Evolutionary conservation across 768 basidiomycete species (phyloP).

Genomic region (Butyriboletus loyo): DNA sequence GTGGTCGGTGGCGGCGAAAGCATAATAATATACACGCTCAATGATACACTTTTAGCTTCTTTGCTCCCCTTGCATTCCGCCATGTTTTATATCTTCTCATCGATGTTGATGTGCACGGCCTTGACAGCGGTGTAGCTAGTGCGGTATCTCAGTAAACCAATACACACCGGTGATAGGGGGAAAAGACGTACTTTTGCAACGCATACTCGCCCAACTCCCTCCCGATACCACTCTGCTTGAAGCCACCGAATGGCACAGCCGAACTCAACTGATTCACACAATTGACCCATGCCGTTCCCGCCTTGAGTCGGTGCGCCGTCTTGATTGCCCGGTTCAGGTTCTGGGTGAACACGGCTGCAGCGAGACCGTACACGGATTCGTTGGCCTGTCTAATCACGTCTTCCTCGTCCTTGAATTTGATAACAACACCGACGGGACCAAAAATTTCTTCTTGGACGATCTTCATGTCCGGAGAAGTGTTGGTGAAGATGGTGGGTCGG

Average conservation of each 20-base stretch:
- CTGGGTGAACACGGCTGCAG: slow-evolving; percentile 81
- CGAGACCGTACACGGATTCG: slow-evolving; percentile 83
- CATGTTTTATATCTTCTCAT: slow-evolving; percentile 12
- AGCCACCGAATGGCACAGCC: slow-evolving; percentile 78
- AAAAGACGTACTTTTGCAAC: slow-evolving; percentile 42
- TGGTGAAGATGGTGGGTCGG: slow-evolving; percentile 70
- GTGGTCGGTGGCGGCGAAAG: not conserved
- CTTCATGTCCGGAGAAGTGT: slow-evolving; percentile 65
- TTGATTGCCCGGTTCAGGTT: slow-evolving; percentile 72
- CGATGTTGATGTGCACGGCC: slow-evolving; percentile 48
- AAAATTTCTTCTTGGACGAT: slow-evolving; percentile 79
- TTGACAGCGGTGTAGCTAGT: slow-evolving; percentile 24
- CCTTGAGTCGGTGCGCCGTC: slow-evolving; percentile 71
- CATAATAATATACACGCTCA: not conserved
- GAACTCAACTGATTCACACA: slow-evolving; percentile 28
- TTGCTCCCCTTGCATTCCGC: not conserved
- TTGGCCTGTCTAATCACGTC: slow-evolving; percentile 76
- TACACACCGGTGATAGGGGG: not conserved
- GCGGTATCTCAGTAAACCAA: not conserved
- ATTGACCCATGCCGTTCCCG: slow-evolving; percentile 76
- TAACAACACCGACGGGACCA: slow-evolving; percentile 73
- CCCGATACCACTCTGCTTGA: slow-evolving; percentile 80
- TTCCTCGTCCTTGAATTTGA: slow-evolving; percentile 70
- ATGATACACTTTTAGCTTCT: not conserved
- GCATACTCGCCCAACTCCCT: slow-evolving; percentile 81